These are phyloP conservation scores for Schizothecium vesticola DNA, from an alignment of 495 filamentous ascomycete species.

Conservation along the genomic window DNA sequence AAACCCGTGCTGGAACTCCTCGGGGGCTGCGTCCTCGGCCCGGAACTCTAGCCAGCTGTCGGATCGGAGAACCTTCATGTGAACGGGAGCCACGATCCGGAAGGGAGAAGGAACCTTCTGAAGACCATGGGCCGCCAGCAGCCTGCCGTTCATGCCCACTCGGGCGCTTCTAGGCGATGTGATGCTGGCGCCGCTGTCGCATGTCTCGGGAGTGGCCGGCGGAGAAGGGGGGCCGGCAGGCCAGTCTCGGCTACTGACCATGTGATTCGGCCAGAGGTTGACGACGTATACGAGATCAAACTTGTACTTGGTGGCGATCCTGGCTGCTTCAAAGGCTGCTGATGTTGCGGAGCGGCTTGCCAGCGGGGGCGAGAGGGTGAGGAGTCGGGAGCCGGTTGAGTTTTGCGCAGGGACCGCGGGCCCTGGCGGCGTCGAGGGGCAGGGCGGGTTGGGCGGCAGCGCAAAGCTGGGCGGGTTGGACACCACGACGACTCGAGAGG, in stretches of 20 bases:
- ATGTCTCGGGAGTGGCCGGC: background rate
- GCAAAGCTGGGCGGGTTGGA: conserved; percentile 14
- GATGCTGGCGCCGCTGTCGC: background rate
- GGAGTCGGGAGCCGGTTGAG: conserved; percentile 5
- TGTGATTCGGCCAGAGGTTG: conserved; percentile 37
- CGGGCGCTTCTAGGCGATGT: background rate
- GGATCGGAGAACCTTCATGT: conserved; percentile 32
- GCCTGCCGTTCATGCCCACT: conserved; percentile 28
- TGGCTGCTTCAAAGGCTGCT: conserved; percentile 37
- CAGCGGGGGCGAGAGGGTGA: conserved; percentile 26
- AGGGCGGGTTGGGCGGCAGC: conserved; percentile 17
- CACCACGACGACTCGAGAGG: background rate
- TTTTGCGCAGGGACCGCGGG: background rate
- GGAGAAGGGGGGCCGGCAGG: background rate
- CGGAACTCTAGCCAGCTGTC: conserved; percentile 40
- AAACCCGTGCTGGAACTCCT: conserved; percentile 36
- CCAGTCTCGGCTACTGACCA: conserved; percentile 9
- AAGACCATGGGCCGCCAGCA: conserved; percentile 39
- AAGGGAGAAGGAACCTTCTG: conserved; percentile 33
- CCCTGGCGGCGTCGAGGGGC: background rate
- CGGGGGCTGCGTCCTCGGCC: conserved; percentile 18
- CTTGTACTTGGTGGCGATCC: conserved; percentile 35
- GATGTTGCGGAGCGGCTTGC: conserved; percentile 27
- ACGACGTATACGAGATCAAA: conserved; percentile 43
- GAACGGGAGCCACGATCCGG: conserved; percentile 32